A percentile compares a stretch with the other conserved stretches of the same genome.
These are phyloP conservation scores for Rhytidiadelphus loreus DNA, from an alignment of 225 moss, liverwort and hornwort species.

Conservation along the genomic window DNA sequence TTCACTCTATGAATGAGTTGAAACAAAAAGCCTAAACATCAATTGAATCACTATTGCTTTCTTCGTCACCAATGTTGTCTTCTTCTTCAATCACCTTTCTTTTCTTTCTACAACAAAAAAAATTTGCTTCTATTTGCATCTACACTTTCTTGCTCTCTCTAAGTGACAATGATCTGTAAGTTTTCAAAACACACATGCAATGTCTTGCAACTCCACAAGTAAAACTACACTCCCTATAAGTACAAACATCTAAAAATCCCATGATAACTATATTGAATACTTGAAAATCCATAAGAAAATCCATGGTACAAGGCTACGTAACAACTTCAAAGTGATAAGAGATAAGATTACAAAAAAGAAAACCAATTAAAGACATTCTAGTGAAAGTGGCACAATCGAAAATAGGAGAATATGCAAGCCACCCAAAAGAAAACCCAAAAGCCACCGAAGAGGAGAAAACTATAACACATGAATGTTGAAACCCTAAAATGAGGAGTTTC, in stretches of 20 bases:
- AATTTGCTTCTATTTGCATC: not conserved
- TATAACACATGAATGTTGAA: too few relatives aligned
- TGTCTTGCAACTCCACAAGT: too few relatives aligned
- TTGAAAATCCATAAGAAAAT: not conserved
- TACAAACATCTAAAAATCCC: not conserved
- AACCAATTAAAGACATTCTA: too few relatives aligned
- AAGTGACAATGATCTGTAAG: not conserved
- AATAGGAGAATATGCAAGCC: too few relatives aligned
- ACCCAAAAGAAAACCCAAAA: fast-evolving
- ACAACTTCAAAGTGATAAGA: too few relatives aligned
- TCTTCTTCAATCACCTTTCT: not conserved
- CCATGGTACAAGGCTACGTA: too few relatives aligned
- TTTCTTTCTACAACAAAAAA: not conserved
- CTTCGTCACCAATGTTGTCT: not conserved
- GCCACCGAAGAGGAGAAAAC: too few relatives aligned
- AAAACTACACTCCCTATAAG: not conserved
- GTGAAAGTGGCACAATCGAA: fast-evolving
- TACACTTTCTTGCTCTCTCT: not conserved
- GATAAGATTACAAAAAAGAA: too few relatives aligned
- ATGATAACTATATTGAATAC: not conserved
- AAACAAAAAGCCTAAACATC: not conserved
- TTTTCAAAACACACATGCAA: not conserved
- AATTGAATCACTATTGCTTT: not conserved
- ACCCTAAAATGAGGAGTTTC: too few relatives aligned
- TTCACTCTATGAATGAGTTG: not conserved